These are phyloP conservation scores for Plasmodium knowlesi DNA, from an alignment of 169 alveolate genomes.

Conservation along the genomic window DNA sequence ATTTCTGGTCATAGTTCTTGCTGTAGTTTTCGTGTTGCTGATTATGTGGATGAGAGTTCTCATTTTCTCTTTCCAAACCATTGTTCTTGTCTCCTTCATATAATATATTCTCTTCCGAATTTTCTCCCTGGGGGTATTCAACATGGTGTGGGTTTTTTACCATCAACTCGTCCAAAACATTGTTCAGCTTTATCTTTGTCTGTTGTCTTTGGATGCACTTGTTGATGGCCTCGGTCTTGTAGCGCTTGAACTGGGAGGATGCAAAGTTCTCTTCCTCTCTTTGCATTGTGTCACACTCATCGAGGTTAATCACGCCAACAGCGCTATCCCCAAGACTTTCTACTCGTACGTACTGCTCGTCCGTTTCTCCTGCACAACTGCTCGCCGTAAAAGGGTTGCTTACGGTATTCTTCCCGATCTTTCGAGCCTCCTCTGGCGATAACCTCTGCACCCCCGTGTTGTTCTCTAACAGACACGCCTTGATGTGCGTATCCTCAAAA, in stretches of 20 bases:
- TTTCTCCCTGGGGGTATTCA: not conserved
- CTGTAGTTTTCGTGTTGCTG: not conserved
- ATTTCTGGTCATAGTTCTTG: not conserved
- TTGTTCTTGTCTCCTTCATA: not conserved
- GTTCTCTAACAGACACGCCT: constrained; percentile 25
- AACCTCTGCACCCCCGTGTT: not conserved
- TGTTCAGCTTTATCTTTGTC: constrained; percentile 14
- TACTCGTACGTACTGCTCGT: not conserved
- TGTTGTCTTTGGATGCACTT: constrained; percentile 12
- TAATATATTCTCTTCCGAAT: not conserved
- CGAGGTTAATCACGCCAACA: too few species aligned
- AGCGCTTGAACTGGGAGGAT: not conserved
- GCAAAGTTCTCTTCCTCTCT: not conserved
- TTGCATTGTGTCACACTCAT: not conserved
- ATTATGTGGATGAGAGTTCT: not conserved
- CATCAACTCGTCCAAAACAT: constrained; percentile 13
- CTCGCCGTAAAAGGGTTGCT: constrained; percentile 41
- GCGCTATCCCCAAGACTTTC: not conserved
- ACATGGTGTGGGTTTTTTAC: constrained; percentile 10
- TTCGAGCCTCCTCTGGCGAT: not conserved
- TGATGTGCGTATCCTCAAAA: constrained; percentile 33
- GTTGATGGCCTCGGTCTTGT: constrained; percentile 10
- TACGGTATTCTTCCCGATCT: not conserved
- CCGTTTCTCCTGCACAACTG: constrained; percentile 13
- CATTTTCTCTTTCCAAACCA: not conserved